Percentiles rank a stretch among this genome's conserved stretches.
These are phyloP conservation scores for Diplosphaera chodatii DNA, from an alignment of 139 green algal genomes.

Conservation along the genomic window DNA sequence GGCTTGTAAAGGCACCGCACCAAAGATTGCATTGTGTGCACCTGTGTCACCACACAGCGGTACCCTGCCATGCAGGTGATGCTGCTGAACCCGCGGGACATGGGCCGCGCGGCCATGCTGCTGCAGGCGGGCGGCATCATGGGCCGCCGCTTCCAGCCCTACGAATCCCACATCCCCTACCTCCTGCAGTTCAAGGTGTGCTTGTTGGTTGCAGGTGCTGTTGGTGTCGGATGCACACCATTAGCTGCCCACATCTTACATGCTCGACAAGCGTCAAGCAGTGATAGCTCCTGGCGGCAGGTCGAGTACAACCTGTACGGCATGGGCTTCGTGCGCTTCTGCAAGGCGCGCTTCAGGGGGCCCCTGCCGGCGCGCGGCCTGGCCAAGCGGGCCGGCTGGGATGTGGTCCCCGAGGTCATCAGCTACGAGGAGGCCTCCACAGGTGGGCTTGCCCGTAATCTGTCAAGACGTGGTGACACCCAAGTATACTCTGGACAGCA, in stretches of 20 bases:
- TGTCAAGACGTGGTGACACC: too few relatives aligned
- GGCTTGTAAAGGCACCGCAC: too few relatives aligned
- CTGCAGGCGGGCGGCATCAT: conserved; percentile 64
- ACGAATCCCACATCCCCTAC: conserved; percentile 90
- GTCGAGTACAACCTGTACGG: conserved; percentile 90
- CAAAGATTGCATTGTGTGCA: too few relatives aligned
- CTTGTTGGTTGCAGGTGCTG: too few relatives aligned
- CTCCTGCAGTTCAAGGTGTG: conserved; percentile 88
- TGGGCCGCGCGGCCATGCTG: not conserved
- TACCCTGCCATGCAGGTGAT: conserved; percentile 88
- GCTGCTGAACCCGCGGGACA: conserved; percentile 35
- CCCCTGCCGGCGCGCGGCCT: conserved; percentile 21
- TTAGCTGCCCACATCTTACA: too few relatives aligned
- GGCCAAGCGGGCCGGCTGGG: not conserved
- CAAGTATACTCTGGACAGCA: too few relatives aligned
- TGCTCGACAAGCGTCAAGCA: too few relatives aligned
- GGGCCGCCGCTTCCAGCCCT: conserved; percentile 66
- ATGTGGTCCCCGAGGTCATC: not conserved
- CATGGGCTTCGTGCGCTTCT: conserved; percentile 71
- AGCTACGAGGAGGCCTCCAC: not conserved
- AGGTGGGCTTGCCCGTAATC: not conserved
- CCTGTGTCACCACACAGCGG: too few relatives aligned
- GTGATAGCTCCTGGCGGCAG: conserved; percentile 35
- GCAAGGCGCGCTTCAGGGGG: conserved; percentile 46
- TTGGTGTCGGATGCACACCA: too few relatives aligned